A percentile compares a stretch with the other conserved stretches of the same genome.
These are phyloP conservation scores for Nemania sp. DNA, from an alignment of 2,329 filamentous ascomycete genomes.

Conservation along the genomic window DNA sequence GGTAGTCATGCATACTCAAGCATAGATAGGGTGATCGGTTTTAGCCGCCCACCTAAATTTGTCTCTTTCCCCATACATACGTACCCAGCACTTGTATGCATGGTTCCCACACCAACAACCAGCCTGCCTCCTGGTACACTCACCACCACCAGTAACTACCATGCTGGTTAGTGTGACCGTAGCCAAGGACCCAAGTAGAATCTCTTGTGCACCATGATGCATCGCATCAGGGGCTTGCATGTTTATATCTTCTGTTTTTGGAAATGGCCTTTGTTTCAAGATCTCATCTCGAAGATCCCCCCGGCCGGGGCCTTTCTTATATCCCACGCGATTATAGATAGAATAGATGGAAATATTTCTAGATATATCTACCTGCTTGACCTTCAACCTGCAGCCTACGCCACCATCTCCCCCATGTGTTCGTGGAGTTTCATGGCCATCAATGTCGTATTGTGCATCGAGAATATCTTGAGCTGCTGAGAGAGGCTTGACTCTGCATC, in stretches of 20 bases:
- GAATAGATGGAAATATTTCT: constrained; percentile 22
- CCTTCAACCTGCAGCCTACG: constrained; percentile 19
- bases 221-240: constrained; percentile 28
- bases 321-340: constrained; percentile 12
- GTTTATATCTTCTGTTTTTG: constrained; percentile 41
- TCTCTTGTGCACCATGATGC: neutral
- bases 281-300: constrained; percentile 34
- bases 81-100: neutral
- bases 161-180: neutral
- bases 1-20: neutral
- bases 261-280: constrained; percentile 39
- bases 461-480: constrained; percentile 5
- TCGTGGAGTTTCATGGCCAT: neutral
- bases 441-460: constrained; percentile 15
- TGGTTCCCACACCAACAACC: neutral
- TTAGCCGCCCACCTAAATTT: constrained; percentile 40
- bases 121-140: constrained; percentile 5
- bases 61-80: neutral
- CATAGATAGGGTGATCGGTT: constrained; percentile 7
- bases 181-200: constrained; percentile 1
- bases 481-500: constrained; percentile 28
- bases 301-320: constrained; percentile 5
- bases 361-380: constrained; percentile 37
- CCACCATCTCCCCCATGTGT: constrained; percentile 7
- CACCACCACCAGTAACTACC: constrained; percentile 5